Base-by-base conservation (phyloP, 73 alveolate genomes). In the Paramecium pentaurelia region DNA sequence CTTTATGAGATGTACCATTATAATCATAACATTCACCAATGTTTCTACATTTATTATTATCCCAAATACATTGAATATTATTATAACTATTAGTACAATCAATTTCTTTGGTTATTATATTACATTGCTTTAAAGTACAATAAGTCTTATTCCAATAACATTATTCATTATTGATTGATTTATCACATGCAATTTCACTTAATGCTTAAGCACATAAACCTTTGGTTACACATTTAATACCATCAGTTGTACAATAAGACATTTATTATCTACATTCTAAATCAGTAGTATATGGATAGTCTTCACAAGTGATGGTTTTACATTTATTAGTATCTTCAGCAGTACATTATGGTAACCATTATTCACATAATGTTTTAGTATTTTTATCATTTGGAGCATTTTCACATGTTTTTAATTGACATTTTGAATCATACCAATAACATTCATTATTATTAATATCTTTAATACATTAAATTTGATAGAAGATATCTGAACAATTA, bases 191-290 rank as follows among this genome's bases (percentile, higher is more conserved):
- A 14, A 16, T 12, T 14, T 14, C 27, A 37, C 18, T 38, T 14
- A 73, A 73, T 36, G 87, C 87, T 73, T 73, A n/a, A 12, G 84
- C 84, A 40, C 87, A 73, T 8, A 34, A n/a, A 4, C 87, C 87
- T 36, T 27, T 73, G 0, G n/a, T 22, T 6, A 80, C 58, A 73
- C 87, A 73, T 22, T 73, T 36, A 34, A 8, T 73, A 37, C 87
- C 87, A 73, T 73, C 87, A 16, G 60, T 40, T 36, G 87, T 73
- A 40, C 87, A 73, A 12, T 3, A 37, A 34, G 60, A 4, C 60
- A 36, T 73, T 12, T 22, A 30, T 10, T 40, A 22, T 80, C 45
- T 80, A 20, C 91, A 80, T 28, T 45, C 71, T 80, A 11, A 16
- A 49, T 80, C 91, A 12, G 91, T 80, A 9, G 20, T 80, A 40